Conservation (phyloP, 2,329 filamentous ascomycete genomes). For the Trichoderma sp. region DNA sequence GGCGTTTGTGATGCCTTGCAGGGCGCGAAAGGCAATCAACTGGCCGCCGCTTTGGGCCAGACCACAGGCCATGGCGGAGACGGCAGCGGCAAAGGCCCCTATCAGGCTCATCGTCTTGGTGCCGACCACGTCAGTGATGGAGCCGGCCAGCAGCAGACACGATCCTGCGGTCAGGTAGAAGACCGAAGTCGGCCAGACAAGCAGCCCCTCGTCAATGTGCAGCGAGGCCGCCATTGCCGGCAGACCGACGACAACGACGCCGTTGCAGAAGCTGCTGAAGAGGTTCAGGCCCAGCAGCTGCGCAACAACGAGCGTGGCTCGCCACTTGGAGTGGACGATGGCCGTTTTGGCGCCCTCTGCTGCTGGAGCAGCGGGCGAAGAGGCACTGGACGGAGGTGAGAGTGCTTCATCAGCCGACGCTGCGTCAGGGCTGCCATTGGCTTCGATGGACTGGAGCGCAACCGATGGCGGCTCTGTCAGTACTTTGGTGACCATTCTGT, state of each 20-base stretch:
- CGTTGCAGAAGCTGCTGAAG: conserved; percentile 24
- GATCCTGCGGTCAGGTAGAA: conserved; percentile 43
- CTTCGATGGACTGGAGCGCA: conserved; percentile 4
- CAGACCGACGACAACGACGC: conserved; percentile 43
- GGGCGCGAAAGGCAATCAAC: conserved; percentile 44
- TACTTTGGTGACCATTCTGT: conserved; percentile 17
- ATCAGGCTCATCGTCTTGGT: conserved; percentile 39
- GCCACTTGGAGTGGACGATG: conserved; percentile 5
- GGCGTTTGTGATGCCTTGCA: conserved; percentile 45
- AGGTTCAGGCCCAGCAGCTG: conserved; percentile 26
- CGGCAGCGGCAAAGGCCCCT: conserved; percentile 39
- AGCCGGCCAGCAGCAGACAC: conserved; percentile 44
- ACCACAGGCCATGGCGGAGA: conserved; percentile 40
- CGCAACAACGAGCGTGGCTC: conserved; percentile 2
- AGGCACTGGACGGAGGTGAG: background rate
- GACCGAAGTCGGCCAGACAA: conserved; percentile 46
- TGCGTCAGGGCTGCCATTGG: background rate
- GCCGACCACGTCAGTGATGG: conserved; percentile 45
- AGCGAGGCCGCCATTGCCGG: conserved; percentile 46
- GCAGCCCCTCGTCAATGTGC: conserved; percentile 38
- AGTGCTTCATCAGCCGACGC: background rate
- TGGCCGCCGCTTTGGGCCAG: conserved; percentile 38
- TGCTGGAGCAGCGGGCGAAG: background rate
- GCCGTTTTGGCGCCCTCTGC: background rate
- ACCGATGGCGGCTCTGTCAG: conserved; percentile 6